These are phyloP conservation scores for Penicillium bovifimosum DNA, from an alignment of 495 filamentous ascomycete genomes.

Conservation along the genomic window DNA sequence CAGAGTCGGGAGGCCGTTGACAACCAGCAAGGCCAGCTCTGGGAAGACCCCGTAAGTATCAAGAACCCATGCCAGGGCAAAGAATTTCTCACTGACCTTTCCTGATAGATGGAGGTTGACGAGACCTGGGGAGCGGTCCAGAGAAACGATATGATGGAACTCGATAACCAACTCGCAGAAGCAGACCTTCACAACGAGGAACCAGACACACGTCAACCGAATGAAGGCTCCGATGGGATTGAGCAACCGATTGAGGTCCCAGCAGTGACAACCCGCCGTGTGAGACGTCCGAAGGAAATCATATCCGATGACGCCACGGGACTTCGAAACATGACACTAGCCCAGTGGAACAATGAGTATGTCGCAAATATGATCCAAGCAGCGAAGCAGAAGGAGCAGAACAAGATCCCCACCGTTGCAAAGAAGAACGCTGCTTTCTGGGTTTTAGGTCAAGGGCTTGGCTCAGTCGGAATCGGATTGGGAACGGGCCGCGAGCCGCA, in stretches of 20 bases:
- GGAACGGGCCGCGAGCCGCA: slow-evolving; percentile 31
- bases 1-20: not conserved
- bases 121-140: not conserved
- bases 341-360: slow-evolving; percentile 57
- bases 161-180: slow-evolving; percentile 16
- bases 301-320: slow-evolving; percentile 28
- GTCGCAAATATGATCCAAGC: slow-evolving; percentile 46
- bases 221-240: not conserved
- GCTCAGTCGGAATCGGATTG: slow-evolving; percentile 49
- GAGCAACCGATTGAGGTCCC: slow-evolving; percentile 1
- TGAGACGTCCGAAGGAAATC: slow-evolving; percentile 27
- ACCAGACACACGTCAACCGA: not conserved
- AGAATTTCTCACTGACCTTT: not conserved
- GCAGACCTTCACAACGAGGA: not conserved
- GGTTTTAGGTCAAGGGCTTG: slow-evolving; percentile 51
- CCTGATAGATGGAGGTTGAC: slow-evolving; percentile 1
- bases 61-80: not conserved
- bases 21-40: not conserved
- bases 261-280: not conserved
- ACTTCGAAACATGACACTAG: slow-evolving; percentile 51
- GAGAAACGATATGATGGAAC: slow-evolving; percentile 16
- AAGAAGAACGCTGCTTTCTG: slow-evolving; percentile 53
- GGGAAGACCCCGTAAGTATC: slow-evolving; percentile 20
- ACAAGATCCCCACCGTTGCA: slow-evolving; percentile 35
- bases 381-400: slow-evolving; percentile 36